Percentiles rank a stretch among this genome's conserved stretches.
phyloP scores from a whole-genome alignment of 2,329 filamentous ascomycete species.

The Aspergillus fischeri region DNA sequence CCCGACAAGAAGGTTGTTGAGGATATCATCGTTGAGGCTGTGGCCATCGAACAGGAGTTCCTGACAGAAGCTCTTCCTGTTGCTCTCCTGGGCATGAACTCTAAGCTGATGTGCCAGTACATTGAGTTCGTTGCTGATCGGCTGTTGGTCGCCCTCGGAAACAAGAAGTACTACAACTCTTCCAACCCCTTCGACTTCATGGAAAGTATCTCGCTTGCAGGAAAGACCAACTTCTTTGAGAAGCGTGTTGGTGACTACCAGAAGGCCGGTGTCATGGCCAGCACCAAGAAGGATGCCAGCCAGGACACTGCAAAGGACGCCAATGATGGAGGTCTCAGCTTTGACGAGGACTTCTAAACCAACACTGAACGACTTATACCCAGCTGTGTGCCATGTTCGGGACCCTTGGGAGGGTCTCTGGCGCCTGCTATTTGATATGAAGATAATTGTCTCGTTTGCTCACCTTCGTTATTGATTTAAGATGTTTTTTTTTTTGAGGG shows the following conservation, averaged over 20 bases:
- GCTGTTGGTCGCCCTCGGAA: slow-evolving; percentile 86
- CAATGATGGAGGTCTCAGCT: slow-evolving; percentile 70
- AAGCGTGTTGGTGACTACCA: slow-evolving; percentile 99
- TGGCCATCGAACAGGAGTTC: slow-evolving; percentile 95
- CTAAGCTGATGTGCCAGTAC: slow-evolving; percentile 97
- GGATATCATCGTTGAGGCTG: slow-evolving; percentile 90
- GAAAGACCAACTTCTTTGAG: slow-evolving; percentile 99
- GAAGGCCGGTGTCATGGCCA: slow-evolving; percentile 97
- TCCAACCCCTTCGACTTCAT: slow-evolving; percentile 99
- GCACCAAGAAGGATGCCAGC: slow-evolving; percentile 66
- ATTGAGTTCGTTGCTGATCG: slow-evolving; percentile 99
- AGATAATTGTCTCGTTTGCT: slow-evolving; percentile 23
- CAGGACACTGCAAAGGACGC: slow-evolving; percentile 44
- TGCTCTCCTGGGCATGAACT: slow-evolving; percentile 94
- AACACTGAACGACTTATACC: slow-evolving; percentile 19
- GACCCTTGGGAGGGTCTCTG: slow-evolving; percentile 1
- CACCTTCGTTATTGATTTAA: slow-evolving; percentile 14
- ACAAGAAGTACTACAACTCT: slow-evolving; percentile 87
- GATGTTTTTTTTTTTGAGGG: slow-evolving; percentile 23
- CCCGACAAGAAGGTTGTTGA: slow-evolving; percentile 76
- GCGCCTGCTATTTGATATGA: slow-evolving; percentile 19
- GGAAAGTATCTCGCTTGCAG: slow-evolving; percentile 98
- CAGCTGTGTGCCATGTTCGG: slow-evolving; percentile 6
- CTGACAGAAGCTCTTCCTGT: slow-evolving; percentile 91
- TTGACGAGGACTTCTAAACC: slow-evolving; percentile 92